These are phyloP conservation scores for Erythrophleum fordii DNA, from an alignment of 306 rosid species.

Conservation along the genomic window DNA sequence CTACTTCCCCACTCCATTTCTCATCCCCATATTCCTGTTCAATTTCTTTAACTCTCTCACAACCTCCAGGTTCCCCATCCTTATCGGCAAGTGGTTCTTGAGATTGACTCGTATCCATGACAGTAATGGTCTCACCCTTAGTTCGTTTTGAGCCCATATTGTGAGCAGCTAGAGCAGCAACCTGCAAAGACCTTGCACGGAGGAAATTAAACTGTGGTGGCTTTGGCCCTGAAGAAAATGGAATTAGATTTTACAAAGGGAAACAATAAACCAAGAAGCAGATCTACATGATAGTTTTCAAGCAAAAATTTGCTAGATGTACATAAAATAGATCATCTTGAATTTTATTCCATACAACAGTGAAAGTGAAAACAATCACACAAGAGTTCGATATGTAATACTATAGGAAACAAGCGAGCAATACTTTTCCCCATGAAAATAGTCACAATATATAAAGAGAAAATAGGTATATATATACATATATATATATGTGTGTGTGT, in stretches of 20 bases:
- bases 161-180: slow-evolving; percentile 63
- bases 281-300: neutral
- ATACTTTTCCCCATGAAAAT: neutral
- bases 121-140: slow-evolving; percentile 39
- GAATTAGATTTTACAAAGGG: slow-evolving; percentile 1
- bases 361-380: neutral
- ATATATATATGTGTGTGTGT: neutral
- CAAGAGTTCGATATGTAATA: no score
- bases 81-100: slow-evolving; percentile 35
- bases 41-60: slow-evolving; percentile 41
- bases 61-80: slow-evolving; percentile 31
- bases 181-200: slow-evolving; percentile 52
- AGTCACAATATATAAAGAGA: neutral
- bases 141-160: slow-evolving; percentile 38
- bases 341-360: slow-evolving; percentile 7
- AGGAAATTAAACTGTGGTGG: slow-evolving; percentile 53
- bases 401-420: neutral
- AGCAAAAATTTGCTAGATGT: neutral
- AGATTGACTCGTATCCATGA: slow-evolving; percentile 31
- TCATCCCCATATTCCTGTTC: slow-evolving; percentile 41
- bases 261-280: neutral
- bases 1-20: slow-evolving; percentile 30
- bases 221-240: slow-evolving; percentile 51
- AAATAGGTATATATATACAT: neutral
- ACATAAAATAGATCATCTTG: neutral